phyloP scores from a whole-genome alignment of 2,329 filamentous ascomycete species.

The Claviceps capensis region DNA sequence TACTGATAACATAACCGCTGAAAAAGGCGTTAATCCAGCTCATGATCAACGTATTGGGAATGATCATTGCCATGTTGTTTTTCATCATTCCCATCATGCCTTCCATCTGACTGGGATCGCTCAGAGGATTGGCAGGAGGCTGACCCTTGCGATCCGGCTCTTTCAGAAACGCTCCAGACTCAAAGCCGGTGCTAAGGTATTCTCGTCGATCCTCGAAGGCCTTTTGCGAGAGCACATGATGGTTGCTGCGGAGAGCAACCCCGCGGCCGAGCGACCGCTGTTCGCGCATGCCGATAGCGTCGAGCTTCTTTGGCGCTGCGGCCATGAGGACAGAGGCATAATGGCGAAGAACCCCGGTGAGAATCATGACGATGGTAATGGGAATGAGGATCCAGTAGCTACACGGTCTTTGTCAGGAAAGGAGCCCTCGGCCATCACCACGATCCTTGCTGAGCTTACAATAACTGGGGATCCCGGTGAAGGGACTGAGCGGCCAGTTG shows the following conservation, averaged over 20 bases:
- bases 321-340: conserved; percentile 90
- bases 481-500: conserved; percentile 85
- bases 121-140: conserved; percentile 84
- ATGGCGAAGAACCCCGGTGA: conserved; percentile 91
- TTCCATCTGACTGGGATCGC: conserved; percentile 92
- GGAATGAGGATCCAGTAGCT: conserved; percentile 99
- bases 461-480: conserved; percentile 93
- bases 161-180: conserved; percentile 78
- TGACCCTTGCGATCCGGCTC: conserved; percentile 77
- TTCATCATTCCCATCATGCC: conserved; percentile 99
- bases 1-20: conserved; percentile 93
- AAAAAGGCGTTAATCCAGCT: conserved; percentile 99
- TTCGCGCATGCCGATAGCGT: conserved; percentile 66
- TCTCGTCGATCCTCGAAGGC: conserved; percentile 73
- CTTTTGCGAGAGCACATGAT: conserved; percentile 60
- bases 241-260: conserved; percentile 71
- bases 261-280: conserved; percentile 75
- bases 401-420: conserved; percentile 4
- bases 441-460: conserved; percentile 45
- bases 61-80: conserved; percentile 99
- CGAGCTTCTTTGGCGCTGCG: conserved; percentile 67
- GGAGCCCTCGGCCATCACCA: not conserved
- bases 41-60: conserved; percentile 98
- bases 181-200: conserved; percentile 65
- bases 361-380: conserved; percentile 94